Percentiles rank a stretch among this genome's conserved stretches.
These are phyloP conservation scores for Aspergillus spinulosporus DNA, from an alignment of 2,329 filamentous ascomycete genomes.

Conservation along the genomic window DNA sequence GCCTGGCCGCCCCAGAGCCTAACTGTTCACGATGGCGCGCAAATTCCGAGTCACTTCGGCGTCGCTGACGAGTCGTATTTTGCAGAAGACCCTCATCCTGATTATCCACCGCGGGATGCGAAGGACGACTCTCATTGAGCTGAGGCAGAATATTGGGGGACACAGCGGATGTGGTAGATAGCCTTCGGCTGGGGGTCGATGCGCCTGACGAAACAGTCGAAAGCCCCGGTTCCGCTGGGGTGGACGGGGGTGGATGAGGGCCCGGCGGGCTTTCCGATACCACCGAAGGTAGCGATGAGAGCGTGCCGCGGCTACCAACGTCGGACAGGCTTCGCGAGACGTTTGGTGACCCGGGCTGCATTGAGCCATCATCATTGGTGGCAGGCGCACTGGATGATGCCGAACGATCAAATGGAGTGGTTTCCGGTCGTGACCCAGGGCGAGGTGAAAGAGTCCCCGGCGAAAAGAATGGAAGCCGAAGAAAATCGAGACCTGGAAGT, in stretches of 20 bases:
- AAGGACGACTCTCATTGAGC: constrained; percentile 40
- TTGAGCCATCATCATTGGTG: constrained; percentile 54
- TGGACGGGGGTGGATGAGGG: constrained; percentile 63
- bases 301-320: constrained; percentile 28
- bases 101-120: constrained; percentile 40
- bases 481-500: constrained; percentile 45
- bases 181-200: constrained; percentile 50
- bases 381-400: constrained; percentile 55
- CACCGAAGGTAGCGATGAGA: constrained; percentile 44
- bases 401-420: constrained; percentile 55
- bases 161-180: constrained; percentile 50
- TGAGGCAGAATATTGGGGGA: constrained; percentile 40
- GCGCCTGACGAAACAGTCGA: constrained; percentile 56
- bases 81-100: constrained; percentile 45
- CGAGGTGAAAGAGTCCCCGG: constrained; percentile 50
- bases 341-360: constrained; percentile 49
- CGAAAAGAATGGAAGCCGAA: constrained; percentile 47
- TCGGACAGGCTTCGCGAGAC: constrained; percentile 37
- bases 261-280: constrained; percentile 59
- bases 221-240: constrained; percentile 60
- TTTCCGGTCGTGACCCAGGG: constrained; percentile 56
- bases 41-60: constrained; percentile 61
- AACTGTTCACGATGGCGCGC: constrained; percentile 55
- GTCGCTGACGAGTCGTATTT: constrained; percentile 52
- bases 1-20: constrained; percentile 61